These are phyloP conservation scores for Mycothermus thermophilus DNA, from an alignment of 495 filamentous ascomycete genomes.

Conservation along the genomic window DNA sequence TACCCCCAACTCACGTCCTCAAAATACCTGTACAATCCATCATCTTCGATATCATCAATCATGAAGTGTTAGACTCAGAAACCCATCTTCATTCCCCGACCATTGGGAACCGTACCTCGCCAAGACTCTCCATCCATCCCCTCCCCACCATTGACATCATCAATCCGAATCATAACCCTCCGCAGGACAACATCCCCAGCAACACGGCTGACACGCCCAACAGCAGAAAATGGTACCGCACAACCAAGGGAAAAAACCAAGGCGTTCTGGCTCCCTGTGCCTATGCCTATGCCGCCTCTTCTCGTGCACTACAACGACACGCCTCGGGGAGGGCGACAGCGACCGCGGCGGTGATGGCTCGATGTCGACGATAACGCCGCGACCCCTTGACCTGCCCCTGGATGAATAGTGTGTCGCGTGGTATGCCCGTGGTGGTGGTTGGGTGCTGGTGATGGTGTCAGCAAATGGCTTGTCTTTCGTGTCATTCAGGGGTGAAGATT, in stretches of 20 bases:
- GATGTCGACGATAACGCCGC: slow-evolving; percentile 1
- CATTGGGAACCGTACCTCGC: background rate
- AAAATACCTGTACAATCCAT: too few relatives aligned
- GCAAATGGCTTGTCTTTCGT: background rate
- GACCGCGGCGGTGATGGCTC: slow-evolving; percentile 4
- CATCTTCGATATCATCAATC: too few relatives aligned
- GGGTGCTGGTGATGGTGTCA: slow-evolving; percentile 2
- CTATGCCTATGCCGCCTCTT: slow-evolving; percentile 1
- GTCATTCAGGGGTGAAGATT: too few relatives aligned
- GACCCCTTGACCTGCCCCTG: background rate
- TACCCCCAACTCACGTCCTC: too few relatives aligned
- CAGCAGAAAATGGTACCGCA: slow-evolving; percentile 5
- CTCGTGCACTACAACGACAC: slow-evolving; percentile 6
- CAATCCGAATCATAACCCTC: slow-evolving; percentile 3
- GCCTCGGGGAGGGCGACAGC: slow-evolving; percentile 5
- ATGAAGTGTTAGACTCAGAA: too few relatives aligned
- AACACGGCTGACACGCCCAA: slow-evolving; percentile 4
- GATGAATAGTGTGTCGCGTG: background rate
- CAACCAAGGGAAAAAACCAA: slow-evolving; percentile 5
- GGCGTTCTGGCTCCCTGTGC: background rate
- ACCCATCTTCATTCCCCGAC: too few relatives aligned
- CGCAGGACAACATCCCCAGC: slow-evolving; percentile 3
- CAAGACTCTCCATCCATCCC: background rate
- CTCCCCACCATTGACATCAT: background rate
- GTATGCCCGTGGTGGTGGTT: slow-evolving; percentile 3